Base-by-base conservation (phyloP, 202 grass and related monocot genomes). In the Setaria italica region DNA sequence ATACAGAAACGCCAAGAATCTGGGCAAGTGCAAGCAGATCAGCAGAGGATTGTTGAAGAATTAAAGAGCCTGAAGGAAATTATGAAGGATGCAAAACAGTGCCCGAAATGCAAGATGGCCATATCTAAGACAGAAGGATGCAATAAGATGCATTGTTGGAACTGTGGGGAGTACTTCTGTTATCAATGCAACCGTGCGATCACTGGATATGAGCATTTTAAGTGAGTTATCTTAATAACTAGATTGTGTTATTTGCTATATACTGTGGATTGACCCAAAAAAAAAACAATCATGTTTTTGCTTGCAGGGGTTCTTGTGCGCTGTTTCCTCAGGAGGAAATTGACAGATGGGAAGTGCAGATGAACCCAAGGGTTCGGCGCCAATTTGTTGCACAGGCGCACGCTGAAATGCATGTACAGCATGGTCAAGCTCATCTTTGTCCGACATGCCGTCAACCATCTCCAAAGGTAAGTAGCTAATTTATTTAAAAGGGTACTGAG, bases 171-270 rank as follows among this genome's bases (percentile, higher is more conserved):
- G 77, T 94, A 60, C 79, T 98, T 98, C 65, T 98, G 96, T 86
- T 98, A 98, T 80, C 91, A 89, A 63, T 98, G 96, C 75, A 98
- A 95, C 72, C 74, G 70, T 74, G 78, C 82, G 35, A 95, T 98
- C 89, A 86, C 86, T 59, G 96, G 93, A 65, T 98, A 98, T 82
- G 96, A 98, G 15, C 96, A 98, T 95, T 98, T 95, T 84, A 90
- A 80, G 96, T 92, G 59, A 53, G 67, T 91, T 86, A 13, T 69
- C 75, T 80, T 76, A 67, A 71, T 90, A 9, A 66, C n/a, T 71
- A 85, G 53, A 78, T 78, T 49, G 0, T 71, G 29, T 67, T 67
- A 34, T 63, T 84, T 87, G 51, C 12, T 63, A 20, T 72, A 32
- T 2, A 76, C 25, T 70, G 7, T 65, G 10, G 41, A 16, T 59